Conservation (phyloP, 352 stramenopile genomes). For the Globisporangium nagaii region DNA sequence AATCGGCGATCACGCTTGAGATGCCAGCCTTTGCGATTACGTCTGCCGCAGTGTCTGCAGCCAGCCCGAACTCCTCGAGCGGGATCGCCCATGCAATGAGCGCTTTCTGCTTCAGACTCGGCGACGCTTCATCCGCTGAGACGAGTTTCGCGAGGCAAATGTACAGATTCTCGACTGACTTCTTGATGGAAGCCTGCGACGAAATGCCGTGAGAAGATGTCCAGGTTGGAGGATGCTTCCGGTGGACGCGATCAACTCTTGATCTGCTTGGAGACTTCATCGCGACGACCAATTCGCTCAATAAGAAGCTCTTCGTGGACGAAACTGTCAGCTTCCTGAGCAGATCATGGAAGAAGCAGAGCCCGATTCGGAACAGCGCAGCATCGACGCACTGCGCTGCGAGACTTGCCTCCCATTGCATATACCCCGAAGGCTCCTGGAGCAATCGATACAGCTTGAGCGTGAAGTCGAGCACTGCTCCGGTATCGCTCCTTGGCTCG, state of each 20-base stretch:
- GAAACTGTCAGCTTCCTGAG: constrained; percentile 47
- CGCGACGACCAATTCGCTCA: constrained; percentile 21
- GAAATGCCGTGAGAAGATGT: too few relatives aligned
- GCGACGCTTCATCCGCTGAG: constrained; percentile 27
- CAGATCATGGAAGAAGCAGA: constrained; percentile 47
- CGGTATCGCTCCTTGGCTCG: background rate
- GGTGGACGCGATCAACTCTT: background rate
- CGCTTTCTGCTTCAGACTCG: constrained; percentile 36
- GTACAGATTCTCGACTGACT: constrained; percentile 52
- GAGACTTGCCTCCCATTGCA: constrained; percentile 5
- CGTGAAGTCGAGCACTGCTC: background rate
- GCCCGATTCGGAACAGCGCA: constrained; percentile 20
- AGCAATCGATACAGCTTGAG: constrained; percentile 19
- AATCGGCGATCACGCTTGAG: constrained; percentile 6
- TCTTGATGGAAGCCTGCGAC: background rate
- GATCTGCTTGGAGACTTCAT: background rate
- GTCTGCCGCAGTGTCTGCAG: background rate
- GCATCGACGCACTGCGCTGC: constrained; percentile 7
- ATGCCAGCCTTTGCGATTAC: constrained; percentile 16
- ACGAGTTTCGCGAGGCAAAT: constrained; percentile 36
- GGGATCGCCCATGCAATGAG: constrained; percentile 31
- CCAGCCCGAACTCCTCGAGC: constrained; percentile 1
- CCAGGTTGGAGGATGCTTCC: background rate
- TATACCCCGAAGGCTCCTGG: constrained; percentile 1
- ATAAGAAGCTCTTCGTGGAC: constrained; percentile 30